Evolutionary conservation across 441 rosid species (phyloP).

Genomic region (Pelargonium australe): DNA sequence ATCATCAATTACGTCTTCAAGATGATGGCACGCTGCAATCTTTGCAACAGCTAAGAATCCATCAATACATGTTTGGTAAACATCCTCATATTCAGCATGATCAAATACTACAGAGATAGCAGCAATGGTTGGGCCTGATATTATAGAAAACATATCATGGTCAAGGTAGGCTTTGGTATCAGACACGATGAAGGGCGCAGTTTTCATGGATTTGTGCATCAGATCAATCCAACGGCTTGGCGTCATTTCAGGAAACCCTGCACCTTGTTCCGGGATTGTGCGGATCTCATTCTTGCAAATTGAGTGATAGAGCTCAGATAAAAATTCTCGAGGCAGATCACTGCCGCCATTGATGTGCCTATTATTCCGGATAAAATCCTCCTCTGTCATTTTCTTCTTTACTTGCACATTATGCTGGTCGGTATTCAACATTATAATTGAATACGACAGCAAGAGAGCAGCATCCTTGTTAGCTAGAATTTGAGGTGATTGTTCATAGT

Average conservation of each 20-base stretch:
- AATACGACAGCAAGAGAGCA: constrained; percentile 78
- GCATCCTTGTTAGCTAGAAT: constrained; percentile 80
- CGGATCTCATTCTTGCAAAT: constrained; percentile 88
- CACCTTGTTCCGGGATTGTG: constrained; percentile 86
- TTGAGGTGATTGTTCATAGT: constrained; percentile 87
- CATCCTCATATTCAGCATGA: constrained; percentile 91
- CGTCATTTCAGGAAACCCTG: constrained; percentile 81
- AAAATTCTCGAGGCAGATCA: constrained; percentile 81
- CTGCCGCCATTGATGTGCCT: constrained; percentile 80
- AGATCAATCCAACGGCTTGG: constrained; percentile 95
- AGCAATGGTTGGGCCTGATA: constrained; percentile 95
- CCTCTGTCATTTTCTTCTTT: constrained; percentile 94
- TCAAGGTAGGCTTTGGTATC: constrained; percentile 78
- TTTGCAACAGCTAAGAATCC: constrained; percentile 94
- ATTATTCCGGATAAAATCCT: constrained; percentile 86
- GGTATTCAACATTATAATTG: constrained; percentile 84
- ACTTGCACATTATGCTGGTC: constrained; percentile 93
- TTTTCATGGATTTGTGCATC: constrained; percentile 83
- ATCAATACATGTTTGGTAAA: constrained; percentile 83
- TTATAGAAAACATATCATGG: constrained; percentile 82
- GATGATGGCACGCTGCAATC: constrained; percentile 93
- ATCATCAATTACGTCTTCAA: constrained; percentile 94
- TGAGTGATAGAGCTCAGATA: constrained; percentile 75
- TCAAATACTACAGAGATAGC: constrained; percentile 97
- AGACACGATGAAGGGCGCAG: constrained; percentile 61